phyloP scores from a whole-genome alignment of 352 stramenopile genomes.

The Phytopythium helicoides region DNA sequence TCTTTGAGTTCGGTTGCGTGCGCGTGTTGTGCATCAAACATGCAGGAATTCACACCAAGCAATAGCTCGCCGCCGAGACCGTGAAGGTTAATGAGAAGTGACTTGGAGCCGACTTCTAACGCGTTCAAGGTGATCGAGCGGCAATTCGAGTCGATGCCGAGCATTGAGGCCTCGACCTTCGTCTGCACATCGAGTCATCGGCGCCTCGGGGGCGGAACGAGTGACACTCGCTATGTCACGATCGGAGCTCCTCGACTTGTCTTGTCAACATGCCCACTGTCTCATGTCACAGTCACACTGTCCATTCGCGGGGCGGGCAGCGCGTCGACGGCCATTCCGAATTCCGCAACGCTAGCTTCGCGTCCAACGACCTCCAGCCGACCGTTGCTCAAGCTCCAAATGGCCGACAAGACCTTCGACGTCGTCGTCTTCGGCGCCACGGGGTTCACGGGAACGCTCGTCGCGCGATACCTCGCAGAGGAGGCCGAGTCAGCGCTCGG shows the following conservation, averaged over 20 bases:
- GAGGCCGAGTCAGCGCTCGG: constrained; percentile 32
- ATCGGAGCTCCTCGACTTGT: constrained; percentile 6
- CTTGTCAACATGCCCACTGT: constrained; percentile 14
- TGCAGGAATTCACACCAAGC: too few relatives aligned
- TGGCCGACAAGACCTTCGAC: constrained; percentile 44
- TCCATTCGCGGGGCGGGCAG: too few relatives aligned
- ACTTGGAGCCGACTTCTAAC: too few relatives aligned
- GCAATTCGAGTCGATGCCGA: too few relatives aligned
- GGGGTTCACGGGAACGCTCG: constrained; percentile 85
- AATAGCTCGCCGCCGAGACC: too few relatives aligned
- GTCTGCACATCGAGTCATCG: too few relatives aligned
- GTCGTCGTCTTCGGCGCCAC: constrained; percentile 87
- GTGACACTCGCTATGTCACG: constrained; percentile 12
- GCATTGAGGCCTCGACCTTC: too few relatives aligned
- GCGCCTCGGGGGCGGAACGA: constrained; percentile 1
- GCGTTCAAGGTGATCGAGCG: too few relatives aligned
- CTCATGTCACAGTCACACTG: not conserved
- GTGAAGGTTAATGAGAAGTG: too few relatives aligned
- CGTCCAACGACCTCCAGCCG: not conserved
- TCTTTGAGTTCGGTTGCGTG: too few relatives aligned
- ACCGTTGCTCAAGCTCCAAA: not conserved
- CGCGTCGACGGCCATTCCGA: not conserved
- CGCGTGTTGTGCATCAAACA: too few relatives aligned
- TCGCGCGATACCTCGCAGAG: constrained; percentile 62
- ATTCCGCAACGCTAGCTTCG: not conserved